A percentile compares a stretch with the other conserved stretches of the same genome.
phyloP scores from a whole-genome alignment of 2,329 filamentous ascomycete species.

The Didymella keratinophila region DNA sequence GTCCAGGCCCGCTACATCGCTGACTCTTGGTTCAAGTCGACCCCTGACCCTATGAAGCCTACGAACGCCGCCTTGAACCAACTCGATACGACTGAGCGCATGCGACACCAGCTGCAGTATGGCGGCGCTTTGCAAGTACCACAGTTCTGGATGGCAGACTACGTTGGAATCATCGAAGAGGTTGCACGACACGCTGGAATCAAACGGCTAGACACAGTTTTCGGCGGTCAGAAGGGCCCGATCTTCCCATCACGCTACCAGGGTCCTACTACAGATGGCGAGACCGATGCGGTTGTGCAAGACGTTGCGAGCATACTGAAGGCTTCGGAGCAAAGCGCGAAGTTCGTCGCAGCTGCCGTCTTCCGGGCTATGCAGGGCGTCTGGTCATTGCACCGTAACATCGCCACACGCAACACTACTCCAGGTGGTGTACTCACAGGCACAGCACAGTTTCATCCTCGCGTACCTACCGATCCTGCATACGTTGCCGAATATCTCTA shows the following conservation, averaged over 20 bases:
- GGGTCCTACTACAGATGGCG: constrained; percentile 40
- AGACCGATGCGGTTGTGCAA: constrained; percentile 56
- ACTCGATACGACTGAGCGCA: constrained; percentile 32
- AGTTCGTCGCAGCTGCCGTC: constrained; percentile 70
- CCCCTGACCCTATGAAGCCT: constrained; percentile 27
- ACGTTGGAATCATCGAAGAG: constrained; percentile 76
- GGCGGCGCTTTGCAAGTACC: constrained; percentile 55
- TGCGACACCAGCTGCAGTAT: constrained; percentile 56
- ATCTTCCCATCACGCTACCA: constrained; percentile 47
- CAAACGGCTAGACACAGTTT: constrained; percentile 49
- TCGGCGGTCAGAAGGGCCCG: constrained; percentile 59
- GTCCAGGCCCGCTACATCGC: constrained; percentile 79
- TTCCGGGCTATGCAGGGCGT: constrained; percentile 75
- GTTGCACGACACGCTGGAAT: constrained; percentile 68
- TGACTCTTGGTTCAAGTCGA: constrained; percentile 61
- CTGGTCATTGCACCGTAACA: constrained; percentile 69
- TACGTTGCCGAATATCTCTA: constrained; percentile 68
- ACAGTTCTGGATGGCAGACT: constrained; percentile 87
- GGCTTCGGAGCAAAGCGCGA: constrained; percentile 54
- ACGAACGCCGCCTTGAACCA: constrained; percentile 19
- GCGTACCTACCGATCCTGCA: constrained; percentile 59
- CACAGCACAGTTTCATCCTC: constrained; percentile 69
- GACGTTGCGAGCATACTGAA: constrained; percentile 55
- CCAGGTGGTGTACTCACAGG: constrained; percentile 72
- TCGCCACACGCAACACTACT: constrained; percentile 64